Conservation (phyloP, 1,284 basidiomycete species). For the Cystobasidium slooffiae region DNA sequence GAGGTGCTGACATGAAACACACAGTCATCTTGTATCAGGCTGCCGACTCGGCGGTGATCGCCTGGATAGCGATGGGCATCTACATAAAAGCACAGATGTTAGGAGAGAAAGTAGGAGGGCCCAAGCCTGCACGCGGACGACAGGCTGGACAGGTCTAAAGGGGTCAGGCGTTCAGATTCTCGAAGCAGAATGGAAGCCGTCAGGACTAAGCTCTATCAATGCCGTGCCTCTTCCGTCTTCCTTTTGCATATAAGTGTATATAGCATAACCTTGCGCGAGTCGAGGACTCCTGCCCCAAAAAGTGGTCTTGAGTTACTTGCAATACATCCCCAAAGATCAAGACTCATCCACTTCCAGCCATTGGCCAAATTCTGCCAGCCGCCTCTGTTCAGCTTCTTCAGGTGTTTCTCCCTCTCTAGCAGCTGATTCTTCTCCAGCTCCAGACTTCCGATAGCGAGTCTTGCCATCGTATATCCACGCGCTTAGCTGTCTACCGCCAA, state of each 20-base stretch:
- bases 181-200: too few species aligned
- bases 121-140: neutral
- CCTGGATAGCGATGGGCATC: conserved; percentile 38
- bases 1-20: neutral
- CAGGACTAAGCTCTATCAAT: too few species aligned
- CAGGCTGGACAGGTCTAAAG: neutral
- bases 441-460: conserved; percentile 78
- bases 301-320: neutral
- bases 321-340: neutral
- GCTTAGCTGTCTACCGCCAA: conserved; percentile 79
- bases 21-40: conserved; percentile 48
- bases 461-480: conserved; percentile 80
- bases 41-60: conserved; percentile 45
- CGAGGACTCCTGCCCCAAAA: too few species aligned
- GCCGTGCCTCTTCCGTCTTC: too few species aligned
- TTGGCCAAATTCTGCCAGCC: conserved; percentile 81
- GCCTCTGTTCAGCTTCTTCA: conserved; percentile 75
- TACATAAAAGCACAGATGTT: conserved; percentile 27
- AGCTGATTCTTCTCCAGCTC: conserved; percentile 55
- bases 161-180: too few species aligned
- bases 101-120: conserved; percentile 11
- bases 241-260: too few species aligned
- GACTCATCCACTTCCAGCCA: conserved; percentile 67
- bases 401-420: conserved; percentile 55
- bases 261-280: too few species aligned